These are phyloP conservation scores for Apiospora koreana DNA, from an alignment of 2,329 filamentous ascomycete genomes.

Conservation along the genomic window DNA sequence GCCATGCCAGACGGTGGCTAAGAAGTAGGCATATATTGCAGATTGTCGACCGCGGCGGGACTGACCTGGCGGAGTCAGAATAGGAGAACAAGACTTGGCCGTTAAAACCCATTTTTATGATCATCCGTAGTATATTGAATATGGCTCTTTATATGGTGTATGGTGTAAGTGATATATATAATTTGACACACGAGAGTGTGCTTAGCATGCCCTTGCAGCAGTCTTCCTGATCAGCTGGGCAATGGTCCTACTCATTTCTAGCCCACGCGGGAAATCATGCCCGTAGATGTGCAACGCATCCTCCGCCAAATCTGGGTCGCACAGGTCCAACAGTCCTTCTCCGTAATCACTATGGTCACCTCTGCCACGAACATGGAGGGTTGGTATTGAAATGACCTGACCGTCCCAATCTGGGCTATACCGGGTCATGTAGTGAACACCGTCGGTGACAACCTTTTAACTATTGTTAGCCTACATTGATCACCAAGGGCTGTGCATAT, in stretches of 20 bases:
- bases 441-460: neutral
- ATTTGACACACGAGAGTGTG: too few species aligned
- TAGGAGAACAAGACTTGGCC: too few species aligned
- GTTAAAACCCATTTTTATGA: too few species aligned
- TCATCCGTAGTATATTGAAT: too few species aligned
- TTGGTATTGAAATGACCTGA: neutral
- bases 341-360: constrained; percentile 10
- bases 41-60: neutral
- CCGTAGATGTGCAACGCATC: constrained; percentile 10
- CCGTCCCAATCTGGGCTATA: constrained; percentile 10
- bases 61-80: too few species aligned
- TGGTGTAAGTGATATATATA: too few species aligned
- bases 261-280: constrained; percentile 4
- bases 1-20: neutral
- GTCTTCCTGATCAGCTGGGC: constrained; percentile 10
- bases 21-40: neutral
- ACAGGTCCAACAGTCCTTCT: neutral
- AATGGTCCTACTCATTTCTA: constrained; percentile 4
- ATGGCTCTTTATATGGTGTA: too few species aligned
- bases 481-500: too few species aligned
- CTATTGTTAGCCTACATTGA: too few species aligned
- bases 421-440: constrained; percentile 8
- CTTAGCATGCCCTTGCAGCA: neutral
- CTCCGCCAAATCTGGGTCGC: neutral
- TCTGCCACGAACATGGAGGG: neutral